phyloP scores from a whole-genome alignment of 768 basidiomycete genomes.

The Polyporus arcularius region DNA sequence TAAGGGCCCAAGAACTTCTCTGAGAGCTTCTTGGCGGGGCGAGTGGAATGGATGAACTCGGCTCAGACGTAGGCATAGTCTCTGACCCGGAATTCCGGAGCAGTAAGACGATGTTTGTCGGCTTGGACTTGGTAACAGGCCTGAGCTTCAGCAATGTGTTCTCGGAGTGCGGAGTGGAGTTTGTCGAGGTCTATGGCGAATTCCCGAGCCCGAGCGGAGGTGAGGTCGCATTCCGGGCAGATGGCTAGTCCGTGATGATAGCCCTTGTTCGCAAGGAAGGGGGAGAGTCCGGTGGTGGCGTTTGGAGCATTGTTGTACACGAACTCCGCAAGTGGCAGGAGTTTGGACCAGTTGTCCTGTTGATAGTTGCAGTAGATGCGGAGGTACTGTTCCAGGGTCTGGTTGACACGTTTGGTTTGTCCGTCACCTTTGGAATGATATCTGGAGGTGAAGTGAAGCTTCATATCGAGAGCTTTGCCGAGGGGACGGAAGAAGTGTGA shows the following conservation, averaged over 20 bases:
- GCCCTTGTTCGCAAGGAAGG: constrained; percentile 8
- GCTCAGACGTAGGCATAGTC: neutral
- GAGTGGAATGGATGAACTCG: neutral
- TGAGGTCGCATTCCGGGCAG: constrained; percentile 5
- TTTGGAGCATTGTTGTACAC: constrained; percentile 39
- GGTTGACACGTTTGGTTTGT: constrained; percentile 38
- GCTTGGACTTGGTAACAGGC: constrained; percentile 1
- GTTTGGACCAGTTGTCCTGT: constrained; percentile 44
- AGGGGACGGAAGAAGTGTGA: constrained; percentile 7
- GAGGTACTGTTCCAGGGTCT: constrained; percentile 40
- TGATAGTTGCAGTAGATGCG: constrained; percentile 36
- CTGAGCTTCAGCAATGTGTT: constrained; percentile 20
- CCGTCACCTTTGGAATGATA: constrained; percentile 47
- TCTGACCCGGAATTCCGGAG: constrained; percentile 1
- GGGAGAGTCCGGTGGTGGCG: constrained; percentile 28
- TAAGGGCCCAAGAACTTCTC: constrained; percentile 26
- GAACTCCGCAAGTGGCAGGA: constrained; percentile 42
- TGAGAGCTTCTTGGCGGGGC: constrained; percentile 25
- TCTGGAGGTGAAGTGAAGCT: constrained; percentile 32
- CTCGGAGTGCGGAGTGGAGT: constrained; percentile 21
- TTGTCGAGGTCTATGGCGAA: constrained; percentile 26
- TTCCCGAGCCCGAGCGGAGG: constrained; percentile 17
- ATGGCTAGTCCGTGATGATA: constrained; percentile 26
- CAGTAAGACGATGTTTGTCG: too few species aligned
- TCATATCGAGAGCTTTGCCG: constrained; percentile 1